A percentile compares a stretch with the other conserved stretches of the same genome.
These are phyloP conservation scores for Gliomastix tumulicola DNA, from an alignment of 2,329 filamentous ascomycete genomes.

Conservation along the genomic window DNA sequence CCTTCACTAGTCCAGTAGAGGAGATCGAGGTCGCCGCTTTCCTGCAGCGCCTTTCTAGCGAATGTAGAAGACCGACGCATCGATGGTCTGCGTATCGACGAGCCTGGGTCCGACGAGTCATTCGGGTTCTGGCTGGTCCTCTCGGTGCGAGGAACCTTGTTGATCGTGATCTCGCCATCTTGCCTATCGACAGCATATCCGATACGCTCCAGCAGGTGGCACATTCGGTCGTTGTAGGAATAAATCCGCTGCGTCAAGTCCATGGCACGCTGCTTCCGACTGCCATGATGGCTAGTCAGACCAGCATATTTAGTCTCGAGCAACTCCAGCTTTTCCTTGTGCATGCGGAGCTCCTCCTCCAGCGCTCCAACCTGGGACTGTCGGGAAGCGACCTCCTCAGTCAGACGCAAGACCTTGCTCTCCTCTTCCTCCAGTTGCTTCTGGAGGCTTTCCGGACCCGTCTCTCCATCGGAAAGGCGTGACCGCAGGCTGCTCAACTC, in stretches of 20 bases:
- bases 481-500: slow-evolving; percentile 63
- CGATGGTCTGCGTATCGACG: slow-evolving; percentile 43
- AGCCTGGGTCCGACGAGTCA: slow-evolving; percentile 49
- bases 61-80: slow-evolving; percentile 47
- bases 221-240: slow-evolving; percentile 76
- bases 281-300: slow-evolving; percentile 54
- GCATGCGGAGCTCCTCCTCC: slow-evolving; percentile 66
- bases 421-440: slow-evolving; percentile 73
- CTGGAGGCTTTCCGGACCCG: slow-evolving; percentile 71
- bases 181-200: slow-evolving; percentile 77
- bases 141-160: slow-evolving; percentile 59
- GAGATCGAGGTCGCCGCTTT: slow-evolving; percentile 62
- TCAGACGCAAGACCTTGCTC: slow-evolving; percentile 57
- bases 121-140: slow-evolving; percentile 47
- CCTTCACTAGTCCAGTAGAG: slow-evolving; percentile 76
- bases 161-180: slow-evolving; percentile 65
- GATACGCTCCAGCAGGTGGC: slow-evolving; percentile 75
- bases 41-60: slow-evolving; percentile 46
- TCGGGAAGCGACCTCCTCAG: slow-evolving; percentile 65
- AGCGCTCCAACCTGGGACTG: slow-evolving; percentile 69
- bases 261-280: slow-evolving; percentile 66
- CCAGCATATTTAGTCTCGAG: slow-evolving; percentile 44
- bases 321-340: slow-evolving; percentile 56
- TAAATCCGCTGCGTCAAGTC: slow-evolving; percentile 81
- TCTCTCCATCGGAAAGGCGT: slow-evolving; percentile 76